These are phyloP conservation scores for Dactylellina sp. DNA, from an alignment of 2,329 filamentous ascomycete genomes.

Conservation along the genomic window DNA sequence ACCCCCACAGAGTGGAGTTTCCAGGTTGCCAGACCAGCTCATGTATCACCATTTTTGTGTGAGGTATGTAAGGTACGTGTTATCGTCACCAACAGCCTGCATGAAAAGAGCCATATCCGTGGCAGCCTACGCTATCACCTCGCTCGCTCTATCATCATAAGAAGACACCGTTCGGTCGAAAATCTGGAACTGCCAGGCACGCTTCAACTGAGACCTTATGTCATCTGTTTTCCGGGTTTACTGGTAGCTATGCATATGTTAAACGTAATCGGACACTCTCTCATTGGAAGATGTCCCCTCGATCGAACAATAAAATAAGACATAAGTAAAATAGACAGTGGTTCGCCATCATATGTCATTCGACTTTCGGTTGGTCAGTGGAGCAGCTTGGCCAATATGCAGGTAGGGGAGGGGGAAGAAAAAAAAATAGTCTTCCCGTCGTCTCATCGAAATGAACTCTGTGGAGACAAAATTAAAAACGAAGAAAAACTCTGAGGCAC, in stretches of 20 bases:
- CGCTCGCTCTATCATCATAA: background rate
- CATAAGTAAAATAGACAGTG: conserved; percentile 8
- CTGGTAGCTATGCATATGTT: conserved; percentile 32
- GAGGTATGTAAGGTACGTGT: conserved; percentile 45
- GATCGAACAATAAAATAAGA: background rate
- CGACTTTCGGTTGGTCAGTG: conserved; percentile 24
- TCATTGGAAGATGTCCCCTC: conserved; percentile 32
- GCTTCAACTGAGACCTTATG: conserved; percentile 33
- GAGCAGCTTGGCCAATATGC: conserved; percentile 17
- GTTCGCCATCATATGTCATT: conserved; percentile 22
- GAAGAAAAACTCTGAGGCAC: conserved; percentile 29
- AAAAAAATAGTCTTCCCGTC: background rate
- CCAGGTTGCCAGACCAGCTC: conserved; percentile 23
- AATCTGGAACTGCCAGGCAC: conserved; percentile 36
- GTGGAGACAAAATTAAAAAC: conserved; percentile 6
- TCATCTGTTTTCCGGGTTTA: conserved; percentile 16
- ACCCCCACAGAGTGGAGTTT: conserved; percentile 38
- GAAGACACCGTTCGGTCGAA: conserved; percentile 13
- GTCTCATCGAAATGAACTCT: conserved; percentile 25
- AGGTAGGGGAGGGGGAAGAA: background rate
- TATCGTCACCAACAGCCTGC: conserved; percentile 31
- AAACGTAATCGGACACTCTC: conserved; percentile 45
- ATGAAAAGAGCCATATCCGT: conserved; percentile 17
- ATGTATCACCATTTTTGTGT: conserved; percentile 30
- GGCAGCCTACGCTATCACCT: conserved; percentile 21